Percentiles rank a stretch among this genome's conserved stretches.
phyloP scores from a whole-genome alignment of 495 filamentous ascomycete species.

The Cercophora sp. region DNA sequence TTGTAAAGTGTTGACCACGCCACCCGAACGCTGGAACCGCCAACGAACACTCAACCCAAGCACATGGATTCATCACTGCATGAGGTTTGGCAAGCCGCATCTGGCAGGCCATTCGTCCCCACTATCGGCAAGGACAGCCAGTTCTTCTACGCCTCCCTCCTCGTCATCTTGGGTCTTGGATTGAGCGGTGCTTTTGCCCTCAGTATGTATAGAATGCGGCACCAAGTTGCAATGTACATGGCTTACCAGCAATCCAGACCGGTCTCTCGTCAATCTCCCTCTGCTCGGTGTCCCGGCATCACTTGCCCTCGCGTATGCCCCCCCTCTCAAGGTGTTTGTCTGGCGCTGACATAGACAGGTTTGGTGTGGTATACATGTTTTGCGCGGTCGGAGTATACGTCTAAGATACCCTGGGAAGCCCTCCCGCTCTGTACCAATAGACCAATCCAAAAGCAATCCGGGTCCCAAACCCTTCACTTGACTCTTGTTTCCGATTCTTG shows the following conservation, averaged over 20 bases:
- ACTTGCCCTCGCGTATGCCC: conserved; percentile 77
- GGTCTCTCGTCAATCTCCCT: conserved; percentile 72
- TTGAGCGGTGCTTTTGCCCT: conserved; percentile 73
- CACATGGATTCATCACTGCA: conserved; percentile 70
- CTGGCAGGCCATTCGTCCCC: conserved; percentile 77
- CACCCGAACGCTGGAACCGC: background rate
- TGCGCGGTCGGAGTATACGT: conserved; percentile 99
- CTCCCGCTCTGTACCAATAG: conserved; percentile 33
- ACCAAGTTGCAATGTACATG: background rate
- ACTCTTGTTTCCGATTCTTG: background rate
- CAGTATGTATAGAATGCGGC: conserved; percentile 64
- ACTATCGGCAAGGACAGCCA: conserved; percentile 77
- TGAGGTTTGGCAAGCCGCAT: conserved; percentile 85
- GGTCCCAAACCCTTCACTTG: background rate
- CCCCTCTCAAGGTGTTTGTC: background rate
- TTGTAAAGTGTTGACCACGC: background rate
- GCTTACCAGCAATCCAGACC: conserved; percentile 54
- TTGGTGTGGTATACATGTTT: conserved; percentile 96
- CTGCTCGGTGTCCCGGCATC: conserved; percentile 85
- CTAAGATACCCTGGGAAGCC: conserved; percentile 46
- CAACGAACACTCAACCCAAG: too few relatives aligned
- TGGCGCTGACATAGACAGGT: conserved; percentile 49
- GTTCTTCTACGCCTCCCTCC: conserved; percentile 73
- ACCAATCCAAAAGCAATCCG: conserved; percentile 29
- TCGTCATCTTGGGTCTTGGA: conserved; percentile 64